phyloP scores from a whole-genome alignment of 2,329 filamentous ascomycete species.

The Aspergillus sojae region DNA sequence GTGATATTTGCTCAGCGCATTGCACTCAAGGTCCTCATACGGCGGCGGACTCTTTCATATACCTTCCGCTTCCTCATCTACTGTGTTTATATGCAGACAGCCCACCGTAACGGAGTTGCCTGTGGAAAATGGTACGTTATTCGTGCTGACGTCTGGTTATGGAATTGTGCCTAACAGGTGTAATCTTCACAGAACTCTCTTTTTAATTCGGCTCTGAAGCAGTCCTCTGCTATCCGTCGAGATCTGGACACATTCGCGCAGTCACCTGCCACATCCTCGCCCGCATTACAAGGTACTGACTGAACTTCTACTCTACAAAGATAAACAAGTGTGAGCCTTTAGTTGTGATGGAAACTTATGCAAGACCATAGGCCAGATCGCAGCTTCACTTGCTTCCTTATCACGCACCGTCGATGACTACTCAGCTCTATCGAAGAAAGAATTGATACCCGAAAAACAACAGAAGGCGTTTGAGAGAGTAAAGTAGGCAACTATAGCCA shows the following conservation, averaged over 20 bases:
- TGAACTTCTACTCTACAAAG: not conserved
- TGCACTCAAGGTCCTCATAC: not conserved
- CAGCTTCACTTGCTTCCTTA: constrained; percentile 79
- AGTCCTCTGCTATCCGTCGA: constrained; percentile 76
- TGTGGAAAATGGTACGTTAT: constrained; percentile 14
- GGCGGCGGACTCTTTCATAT: not conserved
- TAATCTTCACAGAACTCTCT: constrained; percentile 66
- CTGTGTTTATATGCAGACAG: not conserved
- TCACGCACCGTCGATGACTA: constrained; percentile 93
- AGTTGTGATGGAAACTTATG: constrained; percentile 32
- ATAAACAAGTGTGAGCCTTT: not conserved
- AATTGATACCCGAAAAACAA: constrained; percentile 87
- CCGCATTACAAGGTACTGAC: constrained; percentile 60
- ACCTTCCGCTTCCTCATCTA: not conserved
- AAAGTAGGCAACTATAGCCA: constrained; percentile 45
- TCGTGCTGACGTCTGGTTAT: not conserved
- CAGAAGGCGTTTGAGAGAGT: constrained; percentile 86
- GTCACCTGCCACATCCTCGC: constrained; percentile 58
- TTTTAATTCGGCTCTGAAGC: constrained; percentile 84
- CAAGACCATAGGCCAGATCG: constrained; percentile 64
- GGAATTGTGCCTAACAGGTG: not conserved
- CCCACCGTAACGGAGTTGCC: not conserved
- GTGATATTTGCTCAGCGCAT: not conserved
- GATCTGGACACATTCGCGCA: constrained; percentile 73
- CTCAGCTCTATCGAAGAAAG: constrained; percentile 78